Evolutionary conservation across 129 eudicot species (phyloP).

Genomic region (Pulicaria dysenterica): DNA sequence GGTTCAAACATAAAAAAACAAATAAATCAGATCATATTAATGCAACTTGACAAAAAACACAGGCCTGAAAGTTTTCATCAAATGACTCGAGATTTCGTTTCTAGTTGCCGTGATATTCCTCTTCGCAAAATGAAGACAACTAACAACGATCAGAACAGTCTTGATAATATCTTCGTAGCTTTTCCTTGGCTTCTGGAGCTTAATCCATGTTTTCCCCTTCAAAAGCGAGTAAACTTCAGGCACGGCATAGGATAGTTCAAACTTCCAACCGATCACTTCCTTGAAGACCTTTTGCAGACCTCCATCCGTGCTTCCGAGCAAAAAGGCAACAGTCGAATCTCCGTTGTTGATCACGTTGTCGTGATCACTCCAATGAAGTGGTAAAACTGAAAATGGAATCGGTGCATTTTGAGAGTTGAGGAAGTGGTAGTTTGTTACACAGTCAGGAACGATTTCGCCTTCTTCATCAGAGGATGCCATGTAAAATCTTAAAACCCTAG

Average conservation of each 20-base stretch:
- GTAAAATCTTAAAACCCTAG: slow-evolving; percentile 24
- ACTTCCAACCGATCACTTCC: slow-evolving; percentile 68
- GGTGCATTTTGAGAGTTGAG: slow-evolving; percentile 31
- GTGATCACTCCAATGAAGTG: slow-evolving; percentile 43
- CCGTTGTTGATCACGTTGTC: slow-evolving; percentile 24
- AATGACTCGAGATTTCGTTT: slow-evolving; percentile 42
- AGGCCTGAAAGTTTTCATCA: slow-evolving; percentile 53
- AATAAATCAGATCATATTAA: not conserved
- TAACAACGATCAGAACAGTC: slow-evolving; percentile 45
- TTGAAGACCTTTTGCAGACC: slow-evolving; percentile 44
- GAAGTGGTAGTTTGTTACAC: slow-evolving; percentile 50
- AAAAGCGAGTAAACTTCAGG: slow-evolving; percentile 64
- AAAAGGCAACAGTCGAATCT: slow-evolving; percentile 20
- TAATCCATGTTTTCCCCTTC: slow-evolving; percentile 54
- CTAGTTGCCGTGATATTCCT: slow-evolving; percentile 38
- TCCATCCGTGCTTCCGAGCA: slow-evolving; percentile 50
- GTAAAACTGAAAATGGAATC: slow-evolving; percentile 56
- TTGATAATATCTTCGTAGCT: slow-evolving; percentile 39
- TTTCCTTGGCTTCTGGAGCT: slow-evolving; percentile 47
- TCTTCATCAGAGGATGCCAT: slow-evolving; percentile 74
- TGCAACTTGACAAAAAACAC: not conserved
- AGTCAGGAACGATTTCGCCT: slow-evolving; percentile 56
- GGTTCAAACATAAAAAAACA: slow-evolving; percentile 1
- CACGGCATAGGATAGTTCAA: slow-evolving; percentile 42
- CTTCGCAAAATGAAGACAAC: slow-evolving; percentile 63